Evolutionary conservation across 1,284 basidiomycete genomes (phyloP).

Genomic region (Uromyces viciae-fabae): DNA sequence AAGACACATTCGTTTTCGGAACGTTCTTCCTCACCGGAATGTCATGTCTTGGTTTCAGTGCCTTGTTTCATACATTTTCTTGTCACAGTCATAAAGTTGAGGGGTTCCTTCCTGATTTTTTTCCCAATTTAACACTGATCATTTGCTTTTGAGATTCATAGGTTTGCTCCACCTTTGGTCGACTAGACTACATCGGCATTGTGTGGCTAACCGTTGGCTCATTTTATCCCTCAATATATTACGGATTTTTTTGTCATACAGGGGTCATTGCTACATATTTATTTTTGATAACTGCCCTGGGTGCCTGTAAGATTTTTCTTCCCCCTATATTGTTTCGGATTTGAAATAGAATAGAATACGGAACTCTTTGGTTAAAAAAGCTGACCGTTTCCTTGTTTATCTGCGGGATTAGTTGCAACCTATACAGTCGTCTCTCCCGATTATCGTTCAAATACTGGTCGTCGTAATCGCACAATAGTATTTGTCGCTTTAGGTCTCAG

Average conservation of each 20-base stretch:
- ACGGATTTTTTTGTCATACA: slow-evolving; percentile 66
- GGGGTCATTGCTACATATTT: slow-evolving; percentile 62
- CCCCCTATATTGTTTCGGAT: slow-evolving; percentile 2
- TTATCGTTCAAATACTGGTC: slow-evolving; percentile 70
- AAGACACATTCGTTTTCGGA: slow-evolving; percentile 65
- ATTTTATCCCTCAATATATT: slow-evolving; percentile 65
- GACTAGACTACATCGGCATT: slow-evolving; percentile 58
- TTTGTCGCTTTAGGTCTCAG: slow-evolving; percentile 76
- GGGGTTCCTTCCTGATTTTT: slow-evolving; percentile 43
- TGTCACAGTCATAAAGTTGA: slow-evolving; percentile 69
- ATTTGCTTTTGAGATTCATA: neutral
- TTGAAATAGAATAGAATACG: neutral
- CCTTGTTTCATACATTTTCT: slow-evolving; percentile 70
- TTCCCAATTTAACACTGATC: neutral
- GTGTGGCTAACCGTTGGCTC: slow-evolving; percentile 67
- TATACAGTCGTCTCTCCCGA: slow-evolving; percentile 75
- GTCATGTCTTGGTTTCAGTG: slow-evolving; percentile 70
- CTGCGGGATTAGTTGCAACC: slow-evolving; percentile 61
- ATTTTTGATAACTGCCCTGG: slow-evolving; percentile 61
- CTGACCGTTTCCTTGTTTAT: neutral
- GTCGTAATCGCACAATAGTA: slow-evolving; percentile 71
- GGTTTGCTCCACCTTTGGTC: slow-evolving; percentile 42
- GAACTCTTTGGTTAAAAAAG: neutral
- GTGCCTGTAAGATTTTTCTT: slow-evolving; percentile 61
- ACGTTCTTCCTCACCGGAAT: slow-evolving; percentile 71